These are phyloP conservation scores for Aspergillus sclerotioniger DNA, from an alignment of 495 filamentous ascomycete genomes.

Conservation along the genomic window DNA sequence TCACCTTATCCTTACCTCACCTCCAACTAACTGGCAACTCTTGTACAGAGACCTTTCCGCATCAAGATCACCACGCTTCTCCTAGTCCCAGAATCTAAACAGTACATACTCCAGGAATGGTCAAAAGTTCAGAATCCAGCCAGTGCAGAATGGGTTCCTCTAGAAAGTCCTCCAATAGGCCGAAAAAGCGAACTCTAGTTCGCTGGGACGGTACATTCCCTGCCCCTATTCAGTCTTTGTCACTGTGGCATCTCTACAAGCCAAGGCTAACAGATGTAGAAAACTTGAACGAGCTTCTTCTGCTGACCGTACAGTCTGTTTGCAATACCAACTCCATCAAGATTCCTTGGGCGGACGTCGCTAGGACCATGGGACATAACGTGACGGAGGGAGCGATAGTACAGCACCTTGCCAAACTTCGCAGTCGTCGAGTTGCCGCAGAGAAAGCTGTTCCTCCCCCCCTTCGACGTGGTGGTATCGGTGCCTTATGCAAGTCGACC, in stretches of 20 bases:
- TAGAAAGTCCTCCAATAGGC: slow-evolving; percentile 22
- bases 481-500: slow-evolving; percentile 6
- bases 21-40: too few species aligned
- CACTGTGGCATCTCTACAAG: background rate
- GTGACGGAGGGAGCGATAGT: slow-evolving; percentile 45
- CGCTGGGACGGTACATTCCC: slow-evolving; percentile 46
- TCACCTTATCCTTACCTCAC: too few species aligned
- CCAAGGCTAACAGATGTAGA: slow-evolving; percentile 26
- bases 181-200: slow-evolving; percentile 38
- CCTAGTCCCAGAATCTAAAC: too few species aligned
- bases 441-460: slow-evolving; percentile 40
- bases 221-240: background rate
- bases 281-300: slow-evolving; percentile 40
- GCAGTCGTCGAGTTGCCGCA: slow-evolving; percentile 27
- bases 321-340: slow-evolving; percentile 36
- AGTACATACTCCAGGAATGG: too few species aligned
- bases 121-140: too few species aligned
- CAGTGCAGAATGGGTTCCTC: slow-evolving; percentile 6
- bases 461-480: slow-evolving; percentile 30
- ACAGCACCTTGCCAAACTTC: slow-evolving; percentile 49
- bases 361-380: slow-evolving; percentile 31
- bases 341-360: slow-evolving; percentile 43
- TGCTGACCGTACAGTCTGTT: slow-evolving; percentile 42
- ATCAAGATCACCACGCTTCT: too few species aligned
- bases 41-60: too few species aligned